Base-by-base conservation (phyloP, 192 early-diverging fungal genomes). In the Gaertneriomyces semiglobifer region DNA sequence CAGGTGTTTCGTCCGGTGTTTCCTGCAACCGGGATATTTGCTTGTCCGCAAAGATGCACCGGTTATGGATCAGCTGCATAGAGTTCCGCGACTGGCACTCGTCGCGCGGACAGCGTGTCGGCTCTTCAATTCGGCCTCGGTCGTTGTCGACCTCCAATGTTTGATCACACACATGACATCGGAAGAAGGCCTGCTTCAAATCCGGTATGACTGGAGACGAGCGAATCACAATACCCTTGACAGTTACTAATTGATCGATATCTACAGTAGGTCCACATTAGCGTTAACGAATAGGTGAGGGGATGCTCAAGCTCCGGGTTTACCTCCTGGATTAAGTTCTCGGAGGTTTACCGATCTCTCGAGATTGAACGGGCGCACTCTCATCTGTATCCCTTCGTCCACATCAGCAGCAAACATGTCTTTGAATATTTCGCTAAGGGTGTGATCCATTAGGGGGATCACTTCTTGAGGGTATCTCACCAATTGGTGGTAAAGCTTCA, bases 391-490 rank as follows among this genome's bases (percentile, higher is more conserved):
- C 33, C n/a, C 50, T 43, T 25, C 41, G 18, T 74, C 42, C 33
- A 57, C 12, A 46, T 33, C 74, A 44, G 86, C 86, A 7, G 86
- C 83, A 71, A 88, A 91, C 40, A 82, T 66, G 42, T 89, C 83
- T 41, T 81, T 68, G 70, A 89, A 90, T 33, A 86, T 74, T 60
- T 92, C 86, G 1, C 88, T 88, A 54, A 96, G 72, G 8, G 87
- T 85, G 65, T 93, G 87, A 83, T 98, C 96, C 86, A 97, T 85
- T 33, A 96, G 77, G 0, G 94, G 92, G 71, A 98, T 88, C 40
- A 98, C 90, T 82, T 98, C 96, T 51, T 94, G 90, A 9, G 96
- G 96, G 75, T 96, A 98, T 44, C 92, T 89, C 16, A 93, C 77
- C 47, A 98, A 73, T 71, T 94, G 90, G 65, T 87, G 69, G 77